Conservation (phyloP, 1,139 yeast species). For the Magnusiomyces starmeri region DNA sequence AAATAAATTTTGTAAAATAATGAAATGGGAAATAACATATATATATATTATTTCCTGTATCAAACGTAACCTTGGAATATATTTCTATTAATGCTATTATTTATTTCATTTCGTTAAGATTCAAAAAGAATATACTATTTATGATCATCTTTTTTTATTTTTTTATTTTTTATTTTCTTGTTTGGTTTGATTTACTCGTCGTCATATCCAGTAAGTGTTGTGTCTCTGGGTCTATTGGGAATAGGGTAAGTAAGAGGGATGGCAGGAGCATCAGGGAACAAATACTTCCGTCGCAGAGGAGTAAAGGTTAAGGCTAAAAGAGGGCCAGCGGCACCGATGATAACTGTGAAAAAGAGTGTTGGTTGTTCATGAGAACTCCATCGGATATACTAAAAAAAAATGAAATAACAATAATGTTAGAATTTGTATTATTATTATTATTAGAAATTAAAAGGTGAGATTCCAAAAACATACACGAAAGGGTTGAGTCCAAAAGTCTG, state of each 20-base stretch:
- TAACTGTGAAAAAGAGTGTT: conserved; percentile 63
- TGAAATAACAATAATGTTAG: background rate
- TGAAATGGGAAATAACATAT: background rate
- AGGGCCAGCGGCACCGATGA: conserved; percentile 64
- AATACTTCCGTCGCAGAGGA: conserved; percentile 60
- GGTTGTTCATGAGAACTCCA: conserved; percentile 77
- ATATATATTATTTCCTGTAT: background rate
- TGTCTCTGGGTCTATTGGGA: conserved; percentile 31
- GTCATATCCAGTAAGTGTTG: conserved; percentile 31
- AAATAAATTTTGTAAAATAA: background rate
- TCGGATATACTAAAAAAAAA: conserved; percentile 54
- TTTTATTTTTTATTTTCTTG: conserved; percentile 13
- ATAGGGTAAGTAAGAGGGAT: conserved; percentile 63
- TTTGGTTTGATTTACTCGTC: conserved; percentile 22
- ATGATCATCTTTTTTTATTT: background rate
- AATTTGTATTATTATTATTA: background rate
- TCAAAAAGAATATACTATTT: background rate
- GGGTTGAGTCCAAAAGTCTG: conserved; percentile 23
- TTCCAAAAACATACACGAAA: conserved; percentile 18
- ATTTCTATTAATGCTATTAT: too few species aligned
- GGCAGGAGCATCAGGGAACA: conserved; percentile 61
- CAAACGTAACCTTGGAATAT: too few species aligned
- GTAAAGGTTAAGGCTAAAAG: conserved; percentile 50
- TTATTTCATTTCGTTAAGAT: background rate
- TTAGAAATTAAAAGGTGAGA: background rate